Evolutionary conservation across 257 asterid genomes (phyloP), one percentile per base, ranked within the genome.

Genomic region (Datura wrightii): DNA sequence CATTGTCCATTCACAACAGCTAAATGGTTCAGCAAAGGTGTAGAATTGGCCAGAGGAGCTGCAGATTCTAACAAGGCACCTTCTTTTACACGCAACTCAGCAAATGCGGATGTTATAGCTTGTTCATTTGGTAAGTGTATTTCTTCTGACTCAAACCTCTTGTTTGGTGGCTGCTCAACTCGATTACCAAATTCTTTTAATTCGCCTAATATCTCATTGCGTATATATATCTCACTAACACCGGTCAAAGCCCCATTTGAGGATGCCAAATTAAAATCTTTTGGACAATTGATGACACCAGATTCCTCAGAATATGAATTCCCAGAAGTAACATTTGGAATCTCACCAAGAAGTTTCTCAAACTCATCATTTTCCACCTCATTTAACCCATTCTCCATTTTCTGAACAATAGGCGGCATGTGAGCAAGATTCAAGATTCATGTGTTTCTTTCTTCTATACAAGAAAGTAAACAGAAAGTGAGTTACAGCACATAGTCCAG

Each of bases 81-180:
- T 31, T 78, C 63, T 50, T 78, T 52, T 31, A 78, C 48, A 34
- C 24, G 48, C 63, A 78, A 34, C 82, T 50, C 82, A 78, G 82
- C 63, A 78, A 78, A 78, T 78, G 82, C 82, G 13, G 82, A 78
- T n/a, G 63, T 55, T 78, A 78, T 78, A 34, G 82, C 82, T 8
- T 78, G 82, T 78, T 78, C 82, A 78, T 78, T 78, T 34, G 48
- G 48, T 78, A 78, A 52, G n/a, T 31, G 31, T 52, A 52, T 78
- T 78, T 78, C 82, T 52, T 78, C 63, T 3, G 82, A 78, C 46
- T 52, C 82, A 78, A 31, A 78, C 63, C 63, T 78, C 63, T 52
- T 78, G 44, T 52, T 52, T 1, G 48, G 44, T 78, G 15, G 31
- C 5, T 53, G 14, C 24, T 52, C 31, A 52, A 50, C 44, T 78